phyloP scores from a whole-genome alignment of 2,329 filamentous ascomycete species.

The Nemania sp. region DNA sequence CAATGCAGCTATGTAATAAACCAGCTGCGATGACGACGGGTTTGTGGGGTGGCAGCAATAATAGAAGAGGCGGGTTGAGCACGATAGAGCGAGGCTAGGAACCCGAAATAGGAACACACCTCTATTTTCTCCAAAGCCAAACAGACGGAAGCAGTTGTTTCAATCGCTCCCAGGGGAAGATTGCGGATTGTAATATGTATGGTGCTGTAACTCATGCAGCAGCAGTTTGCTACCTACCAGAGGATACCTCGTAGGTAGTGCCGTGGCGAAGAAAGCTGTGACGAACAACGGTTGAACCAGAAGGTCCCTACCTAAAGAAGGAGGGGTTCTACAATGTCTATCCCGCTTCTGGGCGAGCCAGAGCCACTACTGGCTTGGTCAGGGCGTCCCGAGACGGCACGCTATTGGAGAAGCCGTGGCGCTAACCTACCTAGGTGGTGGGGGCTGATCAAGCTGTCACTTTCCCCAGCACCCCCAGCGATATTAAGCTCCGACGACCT shows the following conservation, averaged over 20 bases:
- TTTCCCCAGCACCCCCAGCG: conserved; percentile 14
- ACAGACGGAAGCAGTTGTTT: not conserved
- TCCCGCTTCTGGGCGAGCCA: not conserved
- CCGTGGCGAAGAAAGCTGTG: conserved; percentile 25
- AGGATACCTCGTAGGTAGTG: not conserved
- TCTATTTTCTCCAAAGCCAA: not conserved
- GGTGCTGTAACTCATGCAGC: too few species aligned
- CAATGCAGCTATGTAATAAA: not conserved
- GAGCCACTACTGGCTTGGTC: conserved; percentile 6
- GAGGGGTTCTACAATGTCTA: conserved; percentile 19
- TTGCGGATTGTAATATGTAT: not conserved
- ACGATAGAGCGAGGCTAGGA: not conserved
- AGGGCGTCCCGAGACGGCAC: conserved; percentile 10
- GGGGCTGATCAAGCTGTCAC: conserved; percentile 13
- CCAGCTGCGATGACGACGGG: conserved; percentile 15
- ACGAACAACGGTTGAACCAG: conserved; percentile 12
- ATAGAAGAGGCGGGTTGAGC: not conserved
- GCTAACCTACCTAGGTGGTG: conserved; percentile 15
- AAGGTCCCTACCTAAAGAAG: conserved; percentile 8
- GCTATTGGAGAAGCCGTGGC: conserved; percentile 8
- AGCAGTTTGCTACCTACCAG: not conserved
- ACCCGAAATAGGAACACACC: too few species aligned
- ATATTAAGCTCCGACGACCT: too few species aligned
- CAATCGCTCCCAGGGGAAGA: not conserved
- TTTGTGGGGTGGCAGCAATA: conserved; percentile 11